Conservation (phyloP, 345 rosid species). For the Eucalyptus sp. region DNA sequence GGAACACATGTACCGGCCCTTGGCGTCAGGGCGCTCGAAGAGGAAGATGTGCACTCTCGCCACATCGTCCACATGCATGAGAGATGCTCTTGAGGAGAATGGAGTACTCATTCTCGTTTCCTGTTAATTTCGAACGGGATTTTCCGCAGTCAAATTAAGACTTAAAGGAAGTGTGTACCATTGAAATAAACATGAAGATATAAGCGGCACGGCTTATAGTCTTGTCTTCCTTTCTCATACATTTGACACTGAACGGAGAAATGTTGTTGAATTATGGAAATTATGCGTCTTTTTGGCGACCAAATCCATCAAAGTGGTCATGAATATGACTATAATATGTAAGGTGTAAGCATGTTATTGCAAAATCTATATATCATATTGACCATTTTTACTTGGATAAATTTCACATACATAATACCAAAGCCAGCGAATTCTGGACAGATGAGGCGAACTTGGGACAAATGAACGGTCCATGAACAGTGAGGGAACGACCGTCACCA, state of each 20-base stretch:
- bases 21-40: too few species aligned
- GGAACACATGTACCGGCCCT: too few species aligned
- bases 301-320: neutral
- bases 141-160: neutral
- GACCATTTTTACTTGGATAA: neutral
- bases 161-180: neutral
- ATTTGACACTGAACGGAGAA: neutral
- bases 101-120: neutral
- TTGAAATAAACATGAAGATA: neutral
- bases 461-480: slow-evolving; percentile 21
- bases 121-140: neutral
- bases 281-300: neutral
- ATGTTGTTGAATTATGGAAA: neutral
- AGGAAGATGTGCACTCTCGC: too few species aligned
- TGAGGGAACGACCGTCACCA: slow-evolving; percentile 14
- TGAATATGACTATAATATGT: neutral
- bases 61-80: too few species aligned
- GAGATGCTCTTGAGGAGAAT: too few species aligned
- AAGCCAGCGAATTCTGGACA: neutral
- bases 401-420: slow-evolving; percentile 5
- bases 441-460: slow-evolving; percentile 11
- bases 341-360: neutral
- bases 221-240: neutral
- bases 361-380: too few species aligned
- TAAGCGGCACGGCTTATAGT: neutral